phyloP scores from a whole-genome alignment of 495 filamentous ascomycete genomes.

The Peziza echinospora region DNA sequence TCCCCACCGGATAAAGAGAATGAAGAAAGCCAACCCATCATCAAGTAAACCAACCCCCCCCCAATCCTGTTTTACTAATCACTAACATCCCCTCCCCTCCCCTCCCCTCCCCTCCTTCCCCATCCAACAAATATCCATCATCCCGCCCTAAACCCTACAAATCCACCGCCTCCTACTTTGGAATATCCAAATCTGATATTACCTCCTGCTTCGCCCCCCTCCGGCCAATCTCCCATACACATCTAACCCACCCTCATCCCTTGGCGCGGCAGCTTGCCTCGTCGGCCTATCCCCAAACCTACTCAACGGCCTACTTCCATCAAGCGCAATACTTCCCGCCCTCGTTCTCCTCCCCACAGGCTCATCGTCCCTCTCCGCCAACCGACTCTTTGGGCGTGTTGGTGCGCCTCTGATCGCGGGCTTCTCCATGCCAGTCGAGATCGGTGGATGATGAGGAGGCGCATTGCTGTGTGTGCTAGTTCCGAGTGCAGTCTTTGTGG shows the following conservation, averaged over 20 bases:
- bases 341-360: neutral
- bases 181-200: neutral
- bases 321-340: neutral
- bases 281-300: neutral
- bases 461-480: neutral
- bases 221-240: slow-evolving; percentile 7
- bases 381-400: neutral
- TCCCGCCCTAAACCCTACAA: neutral
- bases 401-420: neutral
- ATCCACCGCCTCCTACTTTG: too few species aligned
- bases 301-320: neutral
- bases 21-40: neutral
- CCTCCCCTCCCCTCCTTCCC: too few species aligned
- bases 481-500: slow-evolving; percentile 6
- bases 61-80: too few species aligned
- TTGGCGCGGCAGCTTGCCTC: neutral
- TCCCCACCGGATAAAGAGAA: too few species aligned
- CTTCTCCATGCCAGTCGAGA: neutral
- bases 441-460: neutral
- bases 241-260: neutral
- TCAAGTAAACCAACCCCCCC: neutral
- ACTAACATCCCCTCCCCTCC: too few species aligned
- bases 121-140: too few species aligned
- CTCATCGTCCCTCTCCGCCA: neutral
- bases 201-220: slow-evolving; percentile 15